Conservation (phyloP, 2,329 filamentous ascomycete genomes). For the Uncinocarpus reesii region DNA sequence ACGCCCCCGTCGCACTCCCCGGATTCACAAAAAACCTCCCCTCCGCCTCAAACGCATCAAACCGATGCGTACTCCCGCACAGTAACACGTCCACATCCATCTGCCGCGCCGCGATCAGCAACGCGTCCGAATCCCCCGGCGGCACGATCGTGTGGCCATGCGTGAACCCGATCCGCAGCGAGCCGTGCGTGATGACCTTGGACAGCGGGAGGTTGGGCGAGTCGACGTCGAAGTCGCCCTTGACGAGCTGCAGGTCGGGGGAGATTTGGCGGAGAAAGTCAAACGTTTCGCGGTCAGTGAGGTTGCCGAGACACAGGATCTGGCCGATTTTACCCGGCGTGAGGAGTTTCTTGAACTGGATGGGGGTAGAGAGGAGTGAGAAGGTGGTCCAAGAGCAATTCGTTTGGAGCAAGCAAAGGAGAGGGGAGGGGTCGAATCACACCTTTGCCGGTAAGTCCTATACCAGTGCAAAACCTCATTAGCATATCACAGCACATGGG, state of each 20-base stretch:
- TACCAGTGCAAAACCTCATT: neutral
- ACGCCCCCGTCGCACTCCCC: constrained; percentile 56
- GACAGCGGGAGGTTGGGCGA: constrained; percentile 54
- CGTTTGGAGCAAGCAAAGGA: neutral
- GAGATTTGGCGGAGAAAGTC: constrained; percentile 67
- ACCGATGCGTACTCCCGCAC: constrained; percentile 56
- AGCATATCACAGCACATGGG: neutral
- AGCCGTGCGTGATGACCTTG: constrained; percentile 61
- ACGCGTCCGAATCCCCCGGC: constrained; percentile 55
- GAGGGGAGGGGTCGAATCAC: neutral
- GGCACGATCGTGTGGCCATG: constrained; percentile 60
- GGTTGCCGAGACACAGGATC: constrained; percentile 68
- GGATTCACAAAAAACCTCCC: constrained; percentile 63
- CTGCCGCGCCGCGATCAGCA: constrained; percentile 58
- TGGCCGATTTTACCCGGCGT: constrained; percentile 75
- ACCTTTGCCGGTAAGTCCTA: constrained; percentile 81
- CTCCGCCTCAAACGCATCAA: constrained; percentile 62
- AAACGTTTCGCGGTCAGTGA: constrained; percentile 70
- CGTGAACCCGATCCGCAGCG: constrained; percentile 58
- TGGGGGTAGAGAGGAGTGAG: neutral
- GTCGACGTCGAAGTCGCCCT: constrained; percentile 60
- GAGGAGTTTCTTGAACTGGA: constrained; percentile 73
- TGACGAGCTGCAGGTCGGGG: constrained; percentile 60
- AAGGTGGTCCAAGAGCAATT: neutral
- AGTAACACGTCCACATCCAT: constrained; percentile 62